Evolutionary conservation across 345 rosid genomes (phyloP), one percentile per base, ranked within the genome.

Genomic region (Boechera divaricarpa): DNA sequence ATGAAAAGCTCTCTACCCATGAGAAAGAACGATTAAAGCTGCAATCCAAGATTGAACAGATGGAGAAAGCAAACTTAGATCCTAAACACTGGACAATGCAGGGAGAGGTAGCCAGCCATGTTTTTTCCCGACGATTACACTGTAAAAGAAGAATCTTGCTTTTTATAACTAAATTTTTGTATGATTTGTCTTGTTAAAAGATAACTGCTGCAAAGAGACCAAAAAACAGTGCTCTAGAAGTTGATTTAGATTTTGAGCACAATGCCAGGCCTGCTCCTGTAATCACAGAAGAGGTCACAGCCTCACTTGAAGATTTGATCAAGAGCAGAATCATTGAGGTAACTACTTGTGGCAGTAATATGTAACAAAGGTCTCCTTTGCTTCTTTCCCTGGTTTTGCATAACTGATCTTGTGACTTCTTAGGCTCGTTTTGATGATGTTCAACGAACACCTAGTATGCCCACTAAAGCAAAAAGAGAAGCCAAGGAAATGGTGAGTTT

Each of bases 221-320:
- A 21, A 88, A 79, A 84, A 92, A 92, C 66, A 95, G 99, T 84
- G 99, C 98, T 5, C 77, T 95, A 63, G 99, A 95, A 82, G 98
- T 88, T 76, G 98, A 89, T 86, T 82, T 92, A 75, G 99, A 95
- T 80, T 95, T 92, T 84, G 98, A 92, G 83, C 97, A 89, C 85
- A 95, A 95, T 70, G 89, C 82, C 28, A 86, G 97, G 81, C 99
- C 99, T 75, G 88, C 96, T 63, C 96, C 96, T 56, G 94, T 89
- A 55, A 92, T 95, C 77, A 92, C 98, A 36, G 99, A 92, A 86
- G 99, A 95, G 86, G 86, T 87, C 70, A 88, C 97, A 32, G 88
- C 90, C 63, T 84, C 96, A 61, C 87, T 92, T 59, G 99, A 95
- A 82, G 97, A 91, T 58, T 75, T 95, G 74, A 92, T 95, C 70